These are phyloP conservation scores for Beauveria scarabaeidicola DNA, from an alignment of 2,329 filamentous ascomycete genomes.

Conservation along the genomic window DNA sequence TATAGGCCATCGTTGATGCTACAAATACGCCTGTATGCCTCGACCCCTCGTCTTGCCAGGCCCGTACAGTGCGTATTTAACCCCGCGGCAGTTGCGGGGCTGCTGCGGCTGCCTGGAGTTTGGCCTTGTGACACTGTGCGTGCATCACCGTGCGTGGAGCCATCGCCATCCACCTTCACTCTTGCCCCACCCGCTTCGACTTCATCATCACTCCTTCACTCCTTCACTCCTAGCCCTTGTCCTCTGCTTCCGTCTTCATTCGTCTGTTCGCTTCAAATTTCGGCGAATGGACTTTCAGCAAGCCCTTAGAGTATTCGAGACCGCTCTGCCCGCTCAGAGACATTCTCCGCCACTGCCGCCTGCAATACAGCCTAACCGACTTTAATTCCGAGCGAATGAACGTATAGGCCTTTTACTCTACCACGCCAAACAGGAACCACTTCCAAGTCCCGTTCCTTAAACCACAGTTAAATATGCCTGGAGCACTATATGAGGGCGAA, in stretches of 20 bases:
- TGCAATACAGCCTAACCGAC: neutral
- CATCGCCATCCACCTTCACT: slow-evolving; percentile 13
- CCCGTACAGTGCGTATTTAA: neutral
- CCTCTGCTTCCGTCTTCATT: slow-evolving; percentile 2
- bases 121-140: slow-evolving; percentile 9
- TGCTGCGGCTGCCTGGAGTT: slow-evolving; percentile 1
- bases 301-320: neutral
- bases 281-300: neutral
- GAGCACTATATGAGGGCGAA: neutral
- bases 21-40: neutral
- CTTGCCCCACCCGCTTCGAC: slow-evolving; percentile 24
- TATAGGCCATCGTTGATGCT: neutral
- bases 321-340: neutral
- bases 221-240: slow-evolving; percentile 11
- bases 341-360: neutral
- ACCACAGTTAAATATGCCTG: neutral
- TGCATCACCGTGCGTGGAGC: slow-evolving; percentile 2
- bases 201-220: slow-evolving; percentile 9
- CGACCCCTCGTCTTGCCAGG: neutral
- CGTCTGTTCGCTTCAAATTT: slow-evolving; percentile 7
- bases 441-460: neutral
- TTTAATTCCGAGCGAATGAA: neutral
- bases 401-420: neutral
- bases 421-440: neutral
- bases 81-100: neutral